Percentiles rank a stretch among this genome's conserved stretches.
Evolutionary conservation across 1,284 basidiomycete genomes (phyloP).

Genomic region (Sutorius eximius): DNA sequence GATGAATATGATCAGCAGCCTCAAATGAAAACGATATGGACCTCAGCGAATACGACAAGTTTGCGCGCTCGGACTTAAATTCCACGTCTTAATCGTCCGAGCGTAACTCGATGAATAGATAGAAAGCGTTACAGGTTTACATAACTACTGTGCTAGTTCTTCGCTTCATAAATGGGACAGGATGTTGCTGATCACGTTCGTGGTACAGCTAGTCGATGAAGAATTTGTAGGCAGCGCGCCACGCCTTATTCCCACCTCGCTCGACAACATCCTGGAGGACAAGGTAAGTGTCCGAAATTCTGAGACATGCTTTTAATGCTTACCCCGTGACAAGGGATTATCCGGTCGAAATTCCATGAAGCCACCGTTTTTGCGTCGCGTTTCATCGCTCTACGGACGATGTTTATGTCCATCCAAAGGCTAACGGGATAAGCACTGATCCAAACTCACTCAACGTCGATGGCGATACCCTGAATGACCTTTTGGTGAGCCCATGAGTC

Average conservation of each 20-base stretch:
- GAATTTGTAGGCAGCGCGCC: constrained; percentile 48
- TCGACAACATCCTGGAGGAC: constrained; percentile 75
- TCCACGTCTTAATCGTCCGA: not conserved
- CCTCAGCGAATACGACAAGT: not conserved
- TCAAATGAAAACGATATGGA: too few relatives aligned
- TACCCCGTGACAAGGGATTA: constrained; percentile 94
- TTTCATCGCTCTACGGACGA: constrained; percentile 62
- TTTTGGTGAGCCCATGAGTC: constrained; percentile 59
- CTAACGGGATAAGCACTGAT: not conserved
- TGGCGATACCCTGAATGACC: constrained; percentile 40
- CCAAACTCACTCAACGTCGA: constrained; percentile 28
- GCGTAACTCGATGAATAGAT: not conserved
- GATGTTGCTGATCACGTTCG: not conserved
- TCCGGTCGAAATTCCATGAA: constrained; percentile 83
- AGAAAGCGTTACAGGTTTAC: constrained; percentile 3
- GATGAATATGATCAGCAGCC: not conserved
- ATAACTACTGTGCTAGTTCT: not conserved
- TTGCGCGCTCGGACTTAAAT: not conserved
- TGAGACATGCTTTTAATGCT: constrained; percentile 21
- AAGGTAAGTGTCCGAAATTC: constrained; percentile 6
- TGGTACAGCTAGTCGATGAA: constrained; percentile 24
- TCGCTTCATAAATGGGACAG: not conserved
- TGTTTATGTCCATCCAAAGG: not conserved
- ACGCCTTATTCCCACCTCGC: constrained; percentile 67
- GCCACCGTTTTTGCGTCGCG: constrained; percentile 71